phyloP scores from a whole-genome alignment of 2,329 filamentous ascomycete genomes.

The Calcarisporium arbuscula region DNA sequence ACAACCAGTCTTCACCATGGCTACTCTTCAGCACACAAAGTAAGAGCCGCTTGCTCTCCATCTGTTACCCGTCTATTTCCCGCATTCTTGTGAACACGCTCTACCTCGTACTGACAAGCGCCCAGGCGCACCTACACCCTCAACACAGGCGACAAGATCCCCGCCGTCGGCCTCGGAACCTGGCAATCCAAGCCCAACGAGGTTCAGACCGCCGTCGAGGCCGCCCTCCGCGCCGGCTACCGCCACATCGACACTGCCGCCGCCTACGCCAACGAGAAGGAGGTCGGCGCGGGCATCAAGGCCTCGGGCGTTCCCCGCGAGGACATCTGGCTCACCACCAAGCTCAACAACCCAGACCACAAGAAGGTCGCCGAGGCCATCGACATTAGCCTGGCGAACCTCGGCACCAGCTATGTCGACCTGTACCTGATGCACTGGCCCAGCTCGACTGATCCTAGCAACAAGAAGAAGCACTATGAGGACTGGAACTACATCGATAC shows the following conservation, averaged over 20 bases:
- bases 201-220: conserved; percentile 64
- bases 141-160: conserved; percentile 73
- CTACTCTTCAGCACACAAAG: background rate
- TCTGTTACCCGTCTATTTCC: no score
- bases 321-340: conserved; percentile 70
- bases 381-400: conserved; percentile 50
- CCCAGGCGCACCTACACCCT: conserved; percentile 65
- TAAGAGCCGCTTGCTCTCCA: no score
- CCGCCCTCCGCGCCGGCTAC: conserved; percentile 62
- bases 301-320: conserved; percentile 58
- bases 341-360: conserved; percentile 77
- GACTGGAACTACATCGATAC: conserved; percentile 84
- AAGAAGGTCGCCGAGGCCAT: conserved; percentile 60
- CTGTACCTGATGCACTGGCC: conserved; percentile 72
- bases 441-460: conserved; percentile 53
- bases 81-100: no score
- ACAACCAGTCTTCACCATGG: no score
- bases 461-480: conserved; percentile 60
- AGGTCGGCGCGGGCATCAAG: conserved; percentile 60
- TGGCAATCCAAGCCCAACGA: conserved; percentile 69
- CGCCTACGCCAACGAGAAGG: conserved; percentile 70
- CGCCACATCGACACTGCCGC: conserved; percentile 71
- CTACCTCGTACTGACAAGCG: no score
- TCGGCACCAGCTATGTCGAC: conserved; percentile 61
- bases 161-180: conserved; percentile 69